Base-by-base conservation (phyloP, 306 rosid genomes). In the Cucumis sativus region DNA sequence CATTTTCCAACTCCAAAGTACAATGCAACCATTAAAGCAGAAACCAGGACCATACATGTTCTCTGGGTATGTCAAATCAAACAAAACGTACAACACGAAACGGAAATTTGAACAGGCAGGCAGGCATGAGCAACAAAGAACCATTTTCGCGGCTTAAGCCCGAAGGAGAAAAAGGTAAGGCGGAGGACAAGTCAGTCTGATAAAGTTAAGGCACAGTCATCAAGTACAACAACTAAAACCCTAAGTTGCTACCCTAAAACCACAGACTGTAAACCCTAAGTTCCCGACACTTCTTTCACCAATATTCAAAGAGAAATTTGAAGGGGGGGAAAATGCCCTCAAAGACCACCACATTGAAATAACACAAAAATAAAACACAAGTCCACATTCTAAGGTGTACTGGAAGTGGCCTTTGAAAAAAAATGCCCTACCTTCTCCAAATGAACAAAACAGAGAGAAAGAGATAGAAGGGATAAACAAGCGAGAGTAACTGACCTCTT, bases 401-500 rank as follows among this genome's bases (percentile, higher is more conserved):
- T 52, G n/a, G 43, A 52, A 49, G 28, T 51, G 10, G 4, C 47
- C 77, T 28, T 51, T 51, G 30, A 72, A 72, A 51, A 3, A 33
- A 73, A 73, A 52, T 54, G 21, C 5, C 62, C 63, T 5, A 33
- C 77, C 41, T 30, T 73, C 59, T 25, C 70, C 37, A 43, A 66
- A 3, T 11, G 47, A 60, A 18, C 35, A 75, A 67, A 70, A 74
- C 6, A 28, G n/a, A 8, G 54, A 47, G 52, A 47, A 5, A 43
- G 15, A 33, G 37, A 13, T 0, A 66, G 18, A 76, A 18, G 40
- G 73, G 59, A 56, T 16, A 43, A 63, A 73, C 14, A 6, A 58
- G 54, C 77, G 61, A 37, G 14, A 43, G 35, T 17, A 72, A 75
- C 74, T 25, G 57, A 89, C 99, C 97, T 96, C 97, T 82, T 87